Evolutionary conservation across 2,329 filamentous ascomycete genomes (phyloP).

Genomic region (Coleophoma eucalyptorum): DNA sequence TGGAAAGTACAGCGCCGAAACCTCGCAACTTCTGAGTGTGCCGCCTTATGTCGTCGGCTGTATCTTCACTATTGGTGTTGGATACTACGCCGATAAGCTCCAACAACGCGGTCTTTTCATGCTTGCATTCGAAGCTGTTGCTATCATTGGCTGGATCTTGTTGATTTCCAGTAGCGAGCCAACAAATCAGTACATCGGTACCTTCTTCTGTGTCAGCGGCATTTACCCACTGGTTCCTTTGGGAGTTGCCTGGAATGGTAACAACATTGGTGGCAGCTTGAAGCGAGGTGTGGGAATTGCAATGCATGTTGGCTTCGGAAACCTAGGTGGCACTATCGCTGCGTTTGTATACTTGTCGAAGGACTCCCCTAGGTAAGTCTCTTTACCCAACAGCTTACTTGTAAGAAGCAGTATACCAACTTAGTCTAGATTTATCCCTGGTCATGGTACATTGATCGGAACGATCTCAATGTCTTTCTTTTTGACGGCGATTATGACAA

Average conservation of each 20-base stretch:
- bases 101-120: conserved; percentile 43
- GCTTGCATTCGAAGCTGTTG: conserved; percentile 47
- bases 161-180: conserved; percentile 5
- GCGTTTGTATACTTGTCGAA: conserved; percentile 9
- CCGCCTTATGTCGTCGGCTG: conserved; percentile 62
- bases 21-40: conserved; percentile 37
- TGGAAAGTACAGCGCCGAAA: conserved; percentile 36
- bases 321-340: conserved; percentile 12
- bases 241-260: conserved; percentile 50
- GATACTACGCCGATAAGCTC: conserved; percentile 49
- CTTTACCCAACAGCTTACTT: neutral
- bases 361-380: conserved; percentile 3
- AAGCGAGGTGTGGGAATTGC: conserved; percentile 59
- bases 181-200: conserved; percentile 31
- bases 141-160: conserved; percentile 17
- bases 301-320: conserved; percentile 46
- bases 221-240: conserved; percentile 39
- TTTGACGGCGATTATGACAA: conserved; percentile 33
- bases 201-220: conserved; percentile 37
- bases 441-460: conserved; percentile 18
- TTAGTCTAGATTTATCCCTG: conserved; percentile 8
- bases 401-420: neutral
- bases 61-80: conserved; percentile 49
- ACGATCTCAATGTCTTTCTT: conserved; percentile 29
- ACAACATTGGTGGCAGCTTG: conserved; percentile 51